Evolutionary conservation across 1,284 basidiomycete genomes (phyloP).

Genomic region (Albatrellus sp.): DNA sequence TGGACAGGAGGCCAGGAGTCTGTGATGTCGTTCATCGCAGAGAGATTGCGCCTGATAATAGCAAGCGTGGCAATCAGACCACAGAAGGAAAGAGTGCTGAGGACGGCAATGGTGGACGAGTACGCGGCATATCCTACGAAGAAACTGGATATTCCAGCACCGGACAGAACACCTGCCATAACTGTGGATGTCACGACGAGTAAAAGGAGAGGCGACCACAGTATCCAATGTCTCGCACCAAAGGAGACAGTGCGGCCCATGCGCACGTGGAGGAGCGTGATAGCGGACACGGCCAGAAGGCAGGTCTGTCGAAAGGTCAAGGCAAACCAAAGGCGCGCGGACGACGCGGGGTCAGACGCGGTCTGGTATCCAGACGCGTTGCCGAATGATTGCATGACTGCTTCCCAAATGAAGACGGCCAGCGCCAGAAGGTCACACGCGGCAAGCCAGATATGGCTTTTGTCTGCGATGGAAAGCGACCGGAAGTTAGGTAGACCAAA

Average conservation of each 20-base stretch:
- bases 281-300: conserved; percentile 40
- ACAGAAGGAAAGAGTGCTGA: conserved; percentile 38
- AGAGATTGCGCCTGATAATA: conserved; percentile 50
- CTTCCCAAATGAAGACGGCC: conserved; percentile 52
- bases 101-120: conserved; percentile 34
- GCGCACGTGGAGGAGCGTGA: conserved; percentile 58
- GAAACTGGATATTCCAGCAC: conserved; percentile 35
- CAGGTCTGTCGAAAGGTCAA: conserved; percentile 53
- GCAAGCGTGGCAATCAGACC: conserved; percentile 47
- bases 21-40: conserved; percentile 31
- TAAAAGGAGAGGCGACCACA: conserved; percentile 50
- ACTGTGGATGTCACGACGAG: conserved; percentile 42
- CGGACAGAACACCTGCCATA: conserved; percentile 45
- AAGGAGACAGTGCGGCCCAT: conserved; percentile 56
- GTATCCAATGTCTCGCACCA: conserved; percentile 52
- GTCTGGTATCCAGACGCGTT: conserved; percentile 28
- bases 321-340: conserved; percentile 49
- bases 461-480: conserved; percentile 50
- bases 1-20: conserved; percentile 46
- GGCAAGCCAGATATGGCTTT: conserved; percentile 61
- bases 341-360: conserved; percentile 34
- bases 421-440: conserved; percentile 49
- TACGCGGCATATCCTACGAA: conserved; percentile 52
- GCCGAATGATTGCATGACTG: conserved; percentile 35
- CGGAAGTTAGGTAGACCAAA: conserved; percentile 58